phyloP scores from a whole-genome alignment of 371 early-diverging fungal genomes.

The Mortierella sp. region DNA sequence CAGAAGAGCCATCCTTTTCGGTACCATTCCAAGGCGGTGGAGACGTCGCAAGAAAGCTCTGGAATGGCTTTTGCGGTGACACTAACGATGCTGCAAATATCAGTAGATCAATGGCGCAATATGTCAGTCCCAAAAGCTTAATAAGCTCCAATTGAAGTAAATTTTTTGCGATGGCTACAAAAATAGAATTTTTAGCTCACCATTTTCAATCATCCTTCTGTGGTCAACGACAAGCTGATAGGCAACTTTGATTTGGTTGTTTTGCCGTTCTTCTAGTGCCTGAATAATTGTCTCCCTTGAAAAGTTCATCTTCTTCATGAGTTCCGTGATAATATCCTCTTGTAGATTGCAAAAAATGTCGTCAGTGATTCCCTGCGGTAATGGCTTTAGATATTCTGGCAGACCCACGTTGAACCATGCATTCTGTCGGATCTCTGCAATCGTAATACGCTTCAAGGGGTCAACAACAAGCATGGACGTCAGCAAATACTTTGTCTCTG shows the following conservation, averaged over 20 bases:
- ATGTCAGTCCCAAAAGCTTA: too few species aligned
- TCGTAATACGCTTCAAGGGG: constrained; percentile 94
- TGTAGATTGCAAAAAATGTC: constrained; percentile 76
- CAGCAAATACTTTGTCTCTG: constrained; percentile 86
- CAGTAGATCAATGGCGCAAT: not conserved
- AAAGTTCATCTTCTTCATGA: constrained; percentile 90
- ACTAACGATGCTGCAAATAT: constrained; percentile 42
- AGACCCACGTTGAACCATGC: constrained; percentile 92
- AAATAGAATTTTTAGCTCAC: constrained; percentile 54
- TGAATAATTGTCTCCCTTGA: constrained; percentile 73
- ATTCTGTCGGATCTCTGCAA: constrained; percentile 88
- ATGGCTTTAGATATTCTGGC: constrained; percentile 91
- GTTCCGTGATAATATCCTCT: constrained; percentile 79
- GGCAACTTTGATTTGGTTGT: constrained; percentile 94
- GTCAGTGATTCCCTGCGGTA: constrained; percentile 73
- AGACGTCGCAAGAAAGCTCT: constrained; percentile 74
- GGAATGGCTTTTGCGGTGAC: constrained; percentile 66
- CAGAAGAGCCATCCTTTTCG: constrained; percentile 55
- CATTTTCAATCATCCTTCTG: constrained; percentile 77
- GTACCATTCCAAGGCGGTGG: constrained; percentile 75
- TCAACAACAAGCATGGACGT: constrained; percentile 96
- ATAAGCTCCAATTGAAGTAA: too few species aligned
- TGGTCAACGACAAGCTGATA: constrained; percentile 94
- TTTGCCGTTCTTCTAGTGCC: constrained; percentile 81
- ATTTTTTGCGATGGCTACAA: not conserved